These are phyloP conservation scores for Nicotiana otophora DNA, from an alignment of 257 asterid genomes.

Conservation along the genomic window DNA sequence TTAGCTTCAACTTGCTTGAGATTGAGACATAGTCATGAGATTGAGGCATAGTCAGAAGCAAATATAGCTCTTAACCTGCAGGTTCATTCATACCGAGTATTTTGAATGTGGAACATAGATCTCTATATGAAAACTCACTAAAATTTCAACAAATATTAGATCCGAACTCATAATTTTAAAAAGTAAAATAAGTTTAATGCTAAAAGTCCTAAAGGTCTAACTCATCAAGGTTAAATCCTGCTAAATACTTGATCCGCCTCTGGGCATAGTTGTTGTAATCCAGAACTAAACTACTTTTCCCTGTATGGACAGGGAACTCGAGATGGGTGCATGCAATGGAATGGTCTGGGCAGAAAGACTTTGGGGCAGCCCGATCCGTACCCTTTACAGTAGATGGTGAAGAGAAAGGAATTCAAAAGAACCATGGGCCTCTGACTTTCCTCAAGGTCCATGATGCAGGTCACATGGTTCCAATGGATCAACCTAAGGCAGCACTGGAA, in stretches of 20 bases:
- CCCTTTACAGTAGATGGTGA: constrained; percentile 46
- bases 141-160: too few relatives aligned
- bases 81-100: too few relatives aligned
- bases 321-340: constrained; percentile 77
- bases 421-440: constrained; percentile 47
- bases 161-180: too few relatives aligned
- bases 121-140: too few relatives aligned
- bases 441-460: constrained; percentile 66
- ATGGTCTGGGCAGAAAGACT: constrained; percentile 59
- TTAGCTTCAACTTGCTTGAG: neutral
- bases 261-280: neutral
- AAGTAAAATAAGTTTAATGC: too few relatives aligned
- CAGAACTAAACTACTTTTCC: neutral
- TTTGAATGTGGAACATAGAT: too few relatives aligned
- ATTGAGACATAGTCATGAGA: neutral
- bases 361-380: constrained; percentile 30
- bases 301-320: constrained; percentile 44
- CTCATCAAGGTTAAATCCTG: too few relatives aligned
- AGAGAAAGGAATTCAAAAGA: constrained; percentile 54
- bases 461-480: constrained; percentile 77
- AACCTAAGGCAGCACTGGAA: constrained; percentile 58
- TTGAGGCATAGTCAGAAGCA: neutral
- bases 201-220: too few relatives aligned
- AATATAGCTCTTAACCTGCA: too few relatives aligned
- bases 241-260: too few relatives aligned